These are phyloP conservation scores for Schwanniomyces yamadae DNA, from an alignment of 805 yeast genomes.

Conservation along the genomic window DNA sequence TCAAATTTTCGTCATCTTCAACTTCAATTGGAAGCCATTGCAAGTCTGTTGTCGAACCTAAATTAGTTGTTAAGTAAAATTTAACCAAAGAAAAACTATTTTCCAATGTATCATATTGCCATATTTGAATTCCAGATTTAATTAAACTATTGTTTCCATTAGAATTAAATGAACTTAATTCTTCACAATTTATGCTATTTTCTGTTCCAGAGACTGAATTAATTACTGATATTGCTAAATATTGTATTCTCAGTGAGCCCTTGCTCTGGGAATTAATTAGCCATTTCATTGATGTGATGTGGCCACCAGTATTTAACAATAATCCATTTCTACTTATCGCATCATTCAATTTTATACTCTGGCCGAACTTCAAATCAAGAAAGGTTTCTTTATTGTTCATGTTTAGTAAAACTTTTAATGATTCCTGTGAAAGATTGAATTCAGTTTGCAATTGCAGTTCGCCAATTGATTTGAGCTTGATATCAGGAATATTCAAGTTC, in stretches of 20 bases:
- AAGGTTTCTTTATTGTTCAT: not conserved
- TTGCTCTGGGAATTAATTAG: conserved; percentile 23
- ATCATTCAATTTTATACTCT: not conserved
- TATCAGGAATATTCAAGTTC: conserved; percentile 12
- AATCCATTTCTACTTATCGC: conserved; percentile 29
- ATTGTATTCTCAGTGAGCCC: conserved; percentile 22
- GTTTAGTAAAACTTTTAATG: not conserved
- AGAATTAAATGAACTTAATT: conserved; percentile 28
- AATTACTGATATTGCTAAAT: conserved; percentile 52
- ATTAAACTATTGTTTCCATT: conserved; percentile 9
- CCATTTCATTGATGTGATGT: conserved; percentile 57
- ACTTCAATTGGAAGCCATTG: conserved; percentile 40
- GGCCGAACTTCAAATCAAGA: conserved; percentile 2
- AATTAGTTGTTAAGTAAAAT: conserved; percentile 29
- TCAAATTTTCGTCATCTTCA: conserved; percentile 23
- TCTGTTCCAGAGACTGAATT: conserved; percentile 25
- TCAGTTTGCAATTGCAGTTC: conserved; percentile 4
- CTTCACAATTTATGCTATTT: conserved; percentile 21
- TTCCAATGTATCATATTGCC: conserved; percentile 31
- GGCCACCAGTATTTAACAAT: conserved; percentile 50
- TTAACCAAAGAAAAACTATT: conserved; percentile 25
- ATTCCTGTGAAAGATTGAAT: conserved; percentile 3
- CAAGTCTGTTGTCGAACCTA: conserved; percentile 46
- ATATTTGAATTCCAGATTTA: conserved; percentile 46
- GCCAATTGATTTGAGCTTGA: conserved; percentile 6